Evolutionary conservation across 2,329 filamentous ascomycete genomes (phyloP), one percentile per base, ranked within the genome.

Genomic region (Xylariaceae sp.): DNA sequence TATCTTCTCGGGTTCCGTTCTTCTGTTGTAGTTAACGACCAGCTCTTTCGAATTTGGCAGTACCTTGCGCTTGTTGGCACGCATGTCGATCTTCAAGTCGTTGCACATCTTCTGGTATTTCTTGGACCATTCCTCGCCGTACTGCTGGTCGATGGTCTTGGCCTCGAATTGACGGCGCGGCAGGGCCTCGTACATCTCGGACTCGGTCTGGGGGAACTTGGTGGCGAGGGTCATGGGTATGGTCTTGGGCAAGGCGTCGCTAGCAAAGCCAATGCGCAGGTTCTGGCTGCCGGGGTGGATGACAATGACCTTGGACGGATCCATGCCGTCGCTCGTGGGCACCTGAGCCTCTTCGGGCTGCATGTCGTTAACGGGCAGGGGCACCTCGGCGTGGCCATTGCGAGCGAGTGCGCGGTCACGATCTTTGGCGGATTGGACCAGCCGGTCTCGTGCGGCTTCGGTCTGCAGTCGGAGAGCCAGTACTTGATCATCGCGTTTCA

Each of bases 201-300:
- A 87, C 72, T 99, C 94, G 53, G 86, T 92, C 63, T 86, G 81
- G 6, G 81, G 75, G 61, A 88, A 88, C 65, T 86, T 89, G 33
- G 88, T 86, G 18, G 93, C 94, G 57, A 97, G 86, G 1, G 90
- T 86, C 88, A 96, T 97, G 5, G 94, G 93, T 39, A 97, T 83
- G 1, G 91, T 95, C 73, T 94, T 96, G 6, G 94, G 94, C 5
- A 99, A 75, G 6, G 92, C 93, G 72, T 99, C 94, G 64, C 89
- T 96, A n/a, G 93, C 92, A 54, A 97, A 84, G 0, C 94, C 94
- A 63, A 99, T 92, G 44, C 94, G 85, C 57, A 99, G 74, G 60
- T 97, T 97, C 71, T 97, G 93, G 67, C 93, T 97, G 31, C 94
- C 94, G 2, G 93, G 86, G 67, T 99, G 94, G 63, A 99, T 90